Percentiles rank a stretch among this genome's conserved stretches.
Conservation (phyloP, 2,329 filamentous ascomycete species). For the Colletotrichum tamarilloi region DNA sequence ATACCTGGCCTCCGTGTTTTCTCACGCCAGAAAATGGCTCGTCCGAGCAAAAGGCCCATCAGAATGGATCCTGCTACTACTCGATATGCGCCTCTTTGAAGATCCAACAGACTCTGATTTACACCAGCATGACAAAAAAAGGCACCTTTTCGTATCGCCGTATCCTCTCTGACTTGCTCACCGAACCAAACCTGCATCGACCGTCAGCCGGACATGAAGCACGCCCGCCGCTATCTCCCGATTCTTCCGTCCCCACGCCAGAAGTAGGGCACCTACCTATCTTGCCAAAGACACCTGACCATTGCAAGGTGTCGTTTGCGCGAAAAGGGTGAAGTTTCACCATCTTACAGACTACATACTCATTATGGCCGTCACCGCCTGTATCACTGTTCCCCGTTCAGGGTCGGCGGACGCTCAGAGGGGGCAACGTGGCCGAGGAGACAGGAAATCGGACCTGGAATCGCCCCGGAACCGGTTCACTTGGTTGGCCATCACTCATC, state of each 20-base stretch:
- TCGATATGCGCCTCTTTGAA: slow-evolving; percentile 15
- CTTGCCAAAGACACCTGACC: slow-evolving; percentile 11
- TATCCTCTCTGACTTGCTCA: background rate
- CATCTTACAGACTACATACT: background rate
- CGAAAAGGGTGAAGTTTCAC: background rate
- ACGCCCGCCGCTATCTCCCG: background rate
- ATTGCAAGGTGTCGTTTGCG: background rate
- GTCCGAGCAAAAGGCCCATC: slow-evolving; percentile 29
- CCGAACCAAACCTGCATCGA: background rate
- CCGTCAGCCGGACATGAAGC: slow-evolving; percentile 21
- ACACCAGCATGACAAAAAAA: slow-evolving; percentile 11
- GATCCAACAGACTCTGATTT: slow-evolving; percentile 19
- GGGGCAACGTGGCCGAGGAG: slow-evolving; percentile 13
- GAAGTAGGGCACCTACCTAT: background rate
- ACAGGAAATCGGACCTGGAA: background rate
- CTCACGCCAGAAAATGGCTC: slow-evolving; percentile 34
- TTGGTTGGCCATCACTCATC: slow-evolving; percentile 12
- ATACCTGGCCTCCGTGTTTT: slow-evolving; percentile 10
- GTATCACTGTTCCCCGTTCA: background rate
- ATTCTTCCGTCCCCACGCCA: background rate
- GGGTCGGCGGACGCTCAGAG: background rate
- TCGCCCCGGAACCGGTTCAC: background rate
- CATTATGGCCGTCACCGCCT: slow-evolving; percentile 5
- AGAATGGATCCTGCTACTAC: slow-evolving; percentile 15
- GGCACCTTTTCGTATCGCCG: background rate